Evolutionary conservation across 352 stramenopile species (phyloP).

Genomic region (Phytopythium sindhum): DNA sequence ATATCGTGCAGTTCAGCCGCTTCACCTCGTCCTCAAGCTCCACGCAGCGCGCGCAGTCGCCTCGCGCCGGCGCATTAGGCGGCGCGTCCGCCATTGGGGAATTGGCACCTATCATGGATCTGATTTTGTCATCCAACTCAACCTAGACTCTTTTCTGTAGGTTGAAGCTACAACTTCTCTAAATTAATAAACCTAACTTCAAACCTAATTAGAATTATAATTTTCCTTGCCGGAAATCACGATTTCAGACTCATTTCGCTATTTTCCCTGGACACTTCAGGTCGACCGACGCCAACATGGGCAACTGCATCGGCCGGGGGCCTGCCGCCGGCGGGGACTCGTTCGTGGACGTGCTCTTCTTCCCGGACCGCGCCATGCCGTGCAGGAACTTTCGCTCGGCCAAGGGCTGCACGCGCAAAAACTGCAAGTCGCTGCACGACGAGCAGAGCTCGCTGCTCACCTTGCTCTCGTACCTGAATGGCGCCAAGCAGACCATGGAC

Average conservation of each 20-base stretch:
- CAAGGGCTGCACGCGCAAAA: conserved; percentile 56
- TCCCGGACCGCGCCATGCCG: conserved; percentile 57
- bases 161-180: no score
- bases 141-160: not conserved
- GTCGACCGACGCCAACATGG: no score
- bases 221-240: not conserved
- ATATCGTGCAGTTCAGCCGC: not conserved
- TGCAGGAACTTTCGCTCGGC: conserved; percentile 50
- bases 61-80: not conserved
- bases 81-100: not conserved
- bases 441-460: conserved; percentile 54
- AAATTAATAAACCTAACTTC: no score
- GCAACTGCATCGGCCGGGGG: conserved; percentile 48
- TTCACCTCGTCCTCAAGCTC: not conserved
- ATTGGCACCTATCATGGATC: no score
- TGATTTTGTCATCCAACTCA: no score
- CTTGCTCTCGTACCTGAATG: conserved; percentile 43
- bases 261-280: no score
- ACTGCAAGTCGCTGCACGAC: conserved; percentile 64
- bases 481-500: conserved; percentile 46
- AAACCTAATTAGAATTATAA: not conserved
- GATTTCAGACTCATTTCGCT: not conserved
- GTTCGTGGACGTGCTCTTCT: conserved; percentile 74
- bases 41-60: not conserved
- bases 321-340: conserved; percentile 32